Evolutionary conservation across 768 basidiomycete species (phyloP).

Genomic region (Galerina sulciceps): DNA sequence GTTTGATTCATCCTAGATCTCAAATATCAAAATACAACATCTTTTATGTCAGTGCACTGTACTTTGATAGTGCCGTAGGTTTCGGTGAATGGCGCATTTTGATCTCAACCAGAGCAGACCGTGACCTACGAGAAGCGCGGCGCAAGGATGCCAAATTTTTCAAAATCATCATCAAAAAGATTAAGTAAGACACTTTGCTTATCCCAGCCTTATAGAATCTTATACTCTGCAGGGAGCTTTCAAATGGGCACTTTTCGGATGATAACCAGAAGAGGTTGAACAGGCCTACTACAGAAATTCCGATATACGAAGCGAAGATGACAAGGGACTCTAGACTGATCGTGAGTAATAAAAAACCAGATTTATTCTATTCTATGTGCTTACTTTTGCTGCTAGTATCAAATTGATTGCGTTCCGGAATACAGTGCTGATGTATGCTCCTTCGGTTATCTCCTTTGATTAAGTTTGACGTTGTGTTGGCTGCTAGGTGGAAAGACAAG

Average conservation of each 20-base stretch:
- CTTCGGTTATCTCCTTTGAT: neutral
- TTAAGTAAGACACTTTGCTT: constrained; percentile 47
- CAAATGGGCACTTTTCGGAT: constrained; percentile 68
- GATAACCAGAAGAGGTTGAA: constrained; percentile 70
- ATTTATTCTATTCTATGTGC: neutral
- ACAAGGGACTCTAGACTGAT: constrained; percentile 54
- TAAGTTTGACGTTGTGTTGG: neutral
- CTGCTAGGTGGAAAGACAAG: constrained; percentile 34
- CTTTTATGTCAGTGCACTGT: constrained; percentile 41
- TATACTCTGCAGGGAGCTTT: constrained; percentile 55
- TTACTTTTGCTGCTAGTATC: constrained; percentile 39
- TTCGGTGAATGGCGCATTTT: constrained; percentile 71
- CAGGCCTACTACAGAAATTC: constrained; percentile 46
- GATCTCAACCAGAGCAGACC: constrained; percentile 53
- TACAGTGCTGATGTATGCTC: constrained; percentile 31
- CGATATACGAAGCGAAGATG: constrained; percentile 75
- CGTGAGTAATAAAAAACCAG: constrained; percentile 32
- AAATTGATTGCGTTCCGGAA: constrained; percentile 49
- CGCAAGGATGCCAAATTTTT: constrained; percentile 51
- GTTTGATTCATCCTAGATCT: constrained; percentile 9
- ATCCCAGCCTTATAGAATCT: neutral
- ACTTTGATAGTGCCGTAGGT: constrained; percentile 60
- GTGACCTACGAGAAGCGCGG: constrained; percentile 50
- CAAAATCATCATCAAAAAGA: constrained; percentile 66
- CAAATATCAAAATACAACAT: neutral